Percentiles rank a stretch among this genome's conserved stretches.
Conservation (phyloP, 805 yeast genomes). For the Saturnispora mendoncae region DNA sequence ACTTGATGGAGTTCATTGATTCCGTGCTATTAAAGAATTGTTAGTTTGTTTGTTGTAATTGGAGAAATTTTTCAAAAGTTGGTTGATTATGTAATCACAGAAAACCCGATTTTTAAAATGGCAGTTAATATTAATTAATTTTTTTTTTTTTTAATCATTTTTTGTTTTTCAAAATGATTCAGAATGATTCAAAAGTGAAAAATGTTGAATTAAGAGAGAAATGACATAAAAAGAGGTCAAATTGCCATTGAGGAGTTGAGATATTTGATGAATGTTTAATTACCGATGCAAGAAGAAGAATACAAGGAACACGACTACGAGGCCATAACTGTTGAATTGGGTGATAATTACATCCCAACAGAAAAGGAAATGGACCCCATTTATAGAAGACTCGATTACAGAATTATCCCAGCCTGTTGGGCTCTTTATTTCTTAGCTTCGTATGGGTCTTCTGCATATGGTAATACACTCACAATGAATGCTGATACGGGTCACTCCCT, state of each 20-base stretch:
- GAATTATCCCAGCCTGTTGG: conserved; percentile 83
- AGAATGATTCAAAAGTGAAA: neutral
- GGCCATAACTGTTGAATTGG: neutral
- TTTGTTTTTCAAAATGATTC: neutral
- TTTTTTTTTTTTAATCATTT: too few relatives aligned
- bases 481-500: conserved; percentile 51
- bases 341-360: conserved; percentile 16
- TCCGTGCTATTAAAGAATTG: too few relatives aligned
- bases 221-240: neutral
- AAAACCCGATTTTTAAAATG: too few relatives aligned
- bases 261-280: too few relatives aligned
- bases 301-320: neutral
- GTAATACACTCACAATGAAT: conserved; percentile 77
- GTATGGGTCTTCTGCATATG: conserved; percentile 69
- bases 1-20: conserved; percentile 61
- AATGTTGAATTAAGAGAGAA: neutral
- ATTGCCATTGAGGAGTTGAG: neutral
- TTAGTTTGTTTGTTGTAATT: neutral
- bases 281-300: neutral
- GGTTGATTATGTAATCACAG: neutral
- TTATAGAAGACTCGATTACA: conserved; percentile 53
- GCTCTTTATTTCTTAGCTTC: conserved; percentile 68
- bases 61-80: neutral
- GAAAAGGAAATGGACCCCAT: conserved; percentile 39
- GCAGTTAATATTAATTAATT: too few relatives aligned